Conservation (phyloP, 106 monocot species). For the Platanthera guangdongensis region DNA sequence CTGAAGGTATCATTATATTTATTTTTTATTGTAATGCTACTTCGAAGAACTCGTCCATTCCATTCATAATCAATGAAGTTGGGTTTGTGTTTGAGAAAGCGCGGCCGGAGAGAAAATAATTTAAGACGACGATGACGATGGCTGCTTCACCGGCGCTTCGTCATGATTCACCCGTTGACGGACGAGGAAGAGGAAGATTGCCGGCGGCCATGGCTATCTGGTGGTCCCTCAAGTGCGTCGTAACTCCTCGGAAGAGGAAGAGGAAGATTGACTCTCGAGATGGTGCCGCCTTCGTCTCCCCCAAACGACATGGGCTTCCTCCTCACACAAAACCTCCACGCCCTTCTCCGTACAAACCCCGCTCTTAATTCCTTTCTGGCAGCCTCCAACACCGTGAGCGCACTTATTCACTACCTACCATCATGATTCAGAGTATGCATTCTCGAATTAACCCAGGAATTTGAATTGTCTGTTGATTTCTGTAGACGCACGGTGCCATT, state of each 20-base stretch:
- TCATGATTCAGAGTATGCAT: background rate
- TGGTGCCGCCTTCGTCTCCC: constrained; percentile 54
- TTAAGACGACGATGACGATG: background rate
- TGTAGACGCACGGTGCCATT: too few relatives aligned
- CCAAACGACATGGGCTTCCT: constrained; percentile 71
- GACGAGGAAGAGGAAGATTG: background rate
- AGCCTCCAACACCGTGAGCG: constrained; percentile 49
- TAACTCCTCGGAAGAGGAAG: too few relatives aligned
- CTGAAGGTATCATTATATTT: too few relatives aligned
- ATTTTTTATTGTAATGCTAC: too few relatives aligned
- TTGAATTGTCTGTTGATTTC: too few relatives aligned
- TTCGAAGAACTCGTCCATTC: too few relatives aligned
- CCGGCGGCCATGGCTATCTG: too few relatives aligned
- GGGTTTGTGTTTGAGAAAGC: too few relatives aligned
- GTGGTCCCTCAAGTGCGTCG: background rate
- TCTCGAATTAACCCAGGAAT: background rate
- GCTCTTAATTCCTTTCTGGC: constrained; percentile 66
- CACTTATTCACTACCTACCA: background rate
- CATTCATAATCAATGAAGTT: too few relatives aligned
- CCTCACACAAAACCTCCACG: constrained; percentile 38
- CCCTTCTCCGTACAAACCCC: constrained; percentile 32
- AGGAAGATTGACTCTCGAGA: too few relatives aligned
- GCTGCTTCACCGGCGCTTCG: background rate
- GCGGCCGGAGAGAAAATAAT: too few relatives aligned
- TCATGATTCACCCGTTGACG: background rate